Evolutionary conservation across 345 rosid species (phyloP), one percentile per base, ranked within the genome.

Genomic region (Corchorus capsularis): DNA sequence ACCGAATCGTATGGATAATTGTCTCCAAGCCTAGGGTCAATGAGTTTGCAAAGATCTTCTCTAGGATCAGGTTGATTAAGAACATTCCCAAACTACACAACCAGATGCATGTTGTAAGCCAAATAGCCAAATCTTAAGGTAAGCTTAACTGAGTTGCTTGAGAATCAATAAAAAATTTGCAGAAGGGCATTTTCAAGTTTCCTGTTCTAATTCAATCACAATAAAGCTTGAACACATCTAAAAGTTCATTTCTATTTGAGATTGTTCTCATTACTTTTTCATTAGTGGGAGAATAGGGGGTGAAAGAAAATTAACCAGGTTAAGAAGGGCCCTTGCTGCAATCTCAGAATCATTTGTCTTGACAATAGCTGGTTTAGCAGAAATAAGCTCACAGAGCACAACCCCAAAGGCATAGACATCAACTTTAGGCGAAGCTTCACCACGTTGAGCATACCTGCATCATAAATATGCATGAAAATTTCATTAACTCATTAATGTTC

Each of bases 401-500:
- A 94, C 98, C 22, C 98, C 98, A 68, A 94, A 91, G 10, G 98
- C 98, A 54, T 86, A 94, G 32, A 93, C 97, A 82, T 94, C 98
- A 11, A 89, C 87, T 79, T 94, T 93, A 2, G 97, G 85, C 75
- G 97, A 91, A 69, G 88, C 93, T 71, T 91, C 93, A 14, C 97
- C 95, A 68, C 84, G 91, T 45, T 77, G 89, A 56, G 93, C 95
- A 85, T 87, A 91, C 83, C 98, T 94, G 87, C 74, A 80, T 52
- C 63, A 67, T 47, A 57, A 63, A 49, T 11, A 55, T 55, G 59
- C 11, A 39, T 39, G 27, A 41, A 41, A 16, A 2, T 8, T 55
- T 4, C 6, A 22, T 55, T 11, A 22, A 55, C 7, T 6, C n/a
- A n/a, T n/a, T 52, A 6, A n/a, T 53, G 17, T 4, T 1, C 2